Evolutionary conservation across 176 grass and related monocot genomes (phyloP).

Genomic region (Alopecurus myosuroides): DNA sequence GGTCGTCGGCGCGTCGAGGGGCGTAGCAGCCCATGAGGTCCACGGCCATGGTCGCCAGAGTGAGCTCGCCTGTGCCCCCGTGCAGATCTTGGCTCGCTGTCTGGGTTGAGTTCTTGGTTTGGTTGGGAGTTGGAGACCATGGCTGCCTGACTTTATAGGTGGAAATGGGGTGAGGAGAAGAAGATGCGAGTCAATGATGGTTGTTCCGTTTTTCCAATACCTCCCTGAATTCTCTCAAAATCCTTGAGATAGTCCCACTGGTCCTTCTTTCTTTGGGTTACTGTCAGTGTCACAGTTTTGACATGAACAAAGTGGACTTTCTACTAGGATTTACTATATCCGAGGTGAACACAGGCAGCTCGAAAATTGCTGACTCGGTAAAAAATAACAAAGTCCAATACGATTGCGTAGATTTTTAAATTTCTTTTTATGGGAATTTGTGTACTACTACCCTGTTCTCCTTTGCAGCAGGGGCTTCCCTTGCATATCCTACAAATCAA

Average conservation of each 20-base stretch:
- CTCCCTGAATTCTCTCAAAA: neutral
- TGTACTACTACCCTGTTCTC: neutral
- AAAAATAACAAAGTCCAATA: neutral
- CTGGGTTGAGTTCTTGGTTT: neutral
- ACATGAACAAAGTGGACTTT: neutral
- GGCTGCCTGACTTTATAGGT: conserved; percentile 39
- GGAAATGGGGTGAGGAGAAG: conserved; percentile 25
- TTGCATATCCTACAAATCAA: neutral
- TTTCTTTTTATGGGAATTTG: neutral
- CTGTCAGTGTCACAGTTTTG: neutral
- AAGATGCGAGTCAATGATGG: conserved; percentile 45
- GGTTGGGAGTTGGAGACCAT: conserved; percentile 1
- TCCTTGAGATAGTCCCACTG: neutral
- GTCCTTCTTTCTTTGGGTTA: neutral
- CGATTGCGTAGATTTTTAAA: neutral
- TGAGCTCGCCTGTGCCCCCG: neutral
- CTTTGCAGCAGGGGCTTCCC: accelerated
- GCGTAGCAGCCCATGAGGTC: conserved; percentile 62
- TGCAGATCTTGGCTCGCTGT: conserved; percentile 25
- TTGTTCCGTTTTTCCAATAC: neutral
- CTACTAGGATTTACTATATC: neutral
- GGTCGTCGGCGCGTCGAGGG: conserved; percentile 56
- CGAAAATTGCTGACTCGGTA: neutral
- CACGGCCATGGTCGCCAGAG: conserved; percentile 49
- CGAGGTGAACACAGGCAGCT: neutral